A percentile compares a stretch with the other conserved stretches of the same genome.
Conservation (phyloP, 176 grass and related monocot genomes). For the Canna indica region DNA sequence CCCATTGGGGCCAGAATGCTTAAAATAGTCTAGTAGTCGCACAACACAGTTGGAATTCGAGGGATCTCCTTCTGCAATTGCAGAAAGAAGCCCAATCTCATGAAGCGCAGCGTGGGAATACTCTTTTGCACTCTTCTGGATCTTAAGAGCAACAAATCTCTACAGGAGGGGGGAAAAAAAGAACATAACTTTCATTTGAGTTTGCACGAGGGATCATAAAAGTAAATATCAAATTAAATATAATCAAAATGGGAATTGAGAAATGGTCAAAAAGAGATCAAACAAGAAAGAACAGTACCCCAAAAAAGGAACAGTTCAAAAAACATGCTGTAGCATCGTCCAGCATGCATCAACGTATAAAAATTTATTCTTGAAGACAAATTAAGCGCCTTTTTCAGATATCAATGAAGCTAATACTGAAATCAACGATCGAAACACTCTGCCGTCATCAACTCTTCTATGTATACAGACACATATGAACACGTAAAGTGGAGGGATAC, state of each 20-base stretch:
- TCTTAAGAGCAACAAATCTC: conserved; percentile 89
- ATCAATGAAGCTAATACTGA: neutral
- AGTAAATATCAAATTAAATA: neutral
- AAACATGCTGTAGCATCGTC: neutral
- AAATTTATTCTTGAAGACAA: no score
- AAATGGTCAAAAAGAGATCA: neutral
- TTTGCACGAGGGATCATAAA: neutral
- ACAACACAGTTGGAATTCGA: conserved; percentile 54
- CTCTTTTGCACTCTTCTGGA: conserved; percentile 89
- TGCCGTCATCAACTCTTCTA: neutral
- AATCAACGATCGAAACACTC: neutral
- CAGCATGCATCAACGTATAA: no score
- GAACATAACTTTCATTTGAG: neutral
- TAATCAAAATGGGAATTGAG: neutral
- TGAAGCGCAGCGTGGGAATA: conserved; percentile 68
- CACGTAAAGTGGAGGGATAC: neutral
- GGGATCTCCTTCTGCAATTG: conserved; percentile 58
- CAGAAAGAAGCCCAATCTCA: conserved; percentile 67
- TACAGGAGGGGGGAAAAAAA: conserved; percentile 17
- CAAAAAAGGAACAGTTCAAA: neutral
- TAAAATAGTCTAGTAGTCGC: conserved; percentile 75
- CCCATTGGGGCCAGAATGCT: conserved; percentile 77
- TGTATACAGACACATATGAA: no score
- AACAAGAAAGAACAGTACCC: neutral
- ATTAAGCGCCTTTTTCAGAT: no score